Conservation (phyloP, 1,284 basidiomycete genomes). For the Heterobasidion annosum region DNA sequence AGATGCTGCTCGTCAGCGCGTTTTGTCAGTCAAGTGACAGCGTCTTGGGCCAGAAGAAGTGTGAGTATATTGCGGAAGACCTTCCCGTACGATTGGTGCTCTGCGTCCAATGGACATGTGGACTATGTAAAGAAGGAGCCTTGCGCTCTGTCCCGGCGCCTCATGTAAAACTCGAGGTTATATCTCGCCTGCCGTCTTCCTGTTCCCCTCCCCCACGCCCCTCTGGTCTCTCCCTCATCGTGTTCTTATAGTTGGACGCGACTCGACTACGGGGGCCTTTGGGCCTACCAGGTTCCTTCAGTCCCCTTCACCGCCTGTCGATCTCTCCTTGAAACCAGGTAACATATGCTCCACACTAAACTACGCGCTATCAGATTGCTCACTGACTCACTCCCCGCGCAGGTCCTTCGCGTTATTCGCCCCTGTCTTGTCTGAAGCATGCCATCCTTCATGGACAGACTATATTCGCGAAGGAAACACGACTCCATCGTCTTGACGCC, state of each 20-base stretch:
- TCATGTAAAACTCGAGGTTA: slow-evolving; percentile 13
- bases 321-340: slow-evolving; percentile 5
- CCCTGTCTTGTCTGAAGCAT: background rate
- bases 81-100: background rate
- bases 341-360: background rate
- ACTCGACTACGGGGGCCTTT: slow-evolving; percentile 10
- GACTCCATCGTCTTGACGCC: slow-evolving; percentile 17
- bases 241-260: slow-evolving; percentile 13
- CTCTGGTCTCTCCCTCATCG: slow-evolving; percentile 3
- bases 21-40: no score
- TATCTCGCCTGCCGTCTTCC: slow-evolving; percentile 6
- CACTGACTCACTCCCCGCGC: background rate
- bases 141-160: slow-evolving; percentile 7
- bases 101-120: background rate
- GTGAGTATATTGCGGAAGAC: background rate
- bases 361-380: background rate
- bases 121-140: slow-evolving; percentile 7
- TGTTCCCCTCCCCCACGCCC: slow-evolving; percentile 5
- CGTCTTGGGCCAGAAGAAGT: no score
- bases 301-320: background rate
- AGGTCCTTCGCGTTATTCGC: no score
- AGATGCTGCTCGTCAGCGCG: no score
- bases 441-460: background rate
- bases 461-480: background rate
- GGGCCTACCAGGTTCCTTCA: slow-evolving; percentile 7